Base-by-base conservation (phyloP, 176 grass and related monocot species). In the Pharus latifolius region DNA sequence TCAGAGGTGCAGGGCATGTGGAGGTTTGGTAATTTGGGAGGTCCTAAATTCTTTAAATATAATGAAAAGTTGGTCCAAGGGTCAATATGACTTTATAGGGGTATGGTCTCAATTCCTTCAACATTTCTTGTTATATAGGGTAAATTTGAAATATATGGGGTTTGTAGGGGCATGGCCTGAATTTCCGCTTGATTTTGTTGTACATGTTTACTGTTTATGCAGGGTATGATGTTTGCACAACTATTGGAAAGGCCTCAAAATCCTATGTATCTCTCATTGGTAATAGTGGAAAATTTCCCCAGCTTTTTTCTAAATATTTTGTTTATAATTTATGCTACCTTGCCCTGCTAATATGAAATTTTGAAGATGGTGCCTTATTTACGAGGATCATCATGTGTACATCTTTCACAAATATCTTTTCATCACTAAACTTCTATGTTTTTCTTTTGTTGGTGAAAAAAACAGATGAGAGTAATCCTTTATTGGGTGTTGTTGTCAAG, bases 141-240 rank as follows among this genome's bases (percentile, higher is more conserved):
- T n/a, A n/a, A n/a, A n/a, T n/a, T n/a, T n/a, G n/a, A n/a, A n/a
- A n/a, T n/a, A n/a, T n/a, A n/a, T n/a, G n/a, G n/a, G n/a, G n/a
- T n/a, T n/a, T n/a, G n/a, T n/a, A n/a, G n/a, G n/a, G n/a, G n/a
- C n/a, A n/a, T n/a, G n/a, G n/a, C n/a, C n/a, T n/a, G n/a, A n/a
- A n/a, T n/a, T n/a, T n/a, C n/a, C n/a, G n/a, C n/a, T n/a, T n/a
- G n/a, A n/a, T n/a, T n/a, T n/a, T n/a, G n/a, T n/a, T n/a, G n/a
- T 32, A 73, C 59, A 59, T 66, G 47, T 76, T 81, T 56, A 11
- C 51, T 74, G 16, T 73, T 60, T 61, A 37, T 56, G 28, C 48
- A 99, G 95, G 95, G 48, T 99, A 94, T 80, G 82, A 88, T 79
- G 90, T 94, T 58, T 99, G 90, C 52, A 91, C 78, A 83, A 83